Conservation (phyloP, 1,284 basidiomycete species). For the Trametes pubescens region DNA sequence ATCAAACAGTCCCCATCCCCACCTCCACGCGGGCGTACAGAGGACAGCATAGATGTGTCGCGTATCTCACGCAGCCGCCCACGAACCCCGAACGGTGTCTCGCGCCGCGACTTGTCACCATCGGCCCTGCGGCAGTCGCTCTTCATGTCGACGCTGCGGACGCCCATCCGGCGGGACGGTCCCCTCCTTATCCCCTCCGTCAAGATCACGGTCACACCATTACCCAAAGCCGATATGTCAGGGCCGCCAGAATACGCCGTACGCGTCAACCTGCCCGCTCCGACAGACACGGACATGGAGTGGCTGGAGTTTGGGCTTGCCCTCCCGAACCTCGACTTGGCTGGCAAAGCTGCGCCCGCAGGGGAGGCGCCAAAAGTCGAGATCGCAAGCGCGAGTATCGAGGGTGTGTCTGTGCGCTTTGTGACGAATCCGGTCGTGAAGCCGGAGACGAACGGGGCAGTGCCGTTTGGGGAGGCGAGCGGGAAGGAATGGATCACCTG, state of each 20-base stretch:
- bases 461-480: constrained; percentile 58
- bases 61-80: constrained; percentile 44
- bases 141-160: constrained; percentile 34
- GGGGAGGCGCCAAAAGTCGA: constrained; percentile 54
- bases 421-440: constrained; percentile 56
- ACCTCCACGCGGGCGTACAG: constrained; percentile 26
- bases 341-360: constrained; percentile 7
- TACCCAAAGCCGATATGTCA: constrained; percentile 41
- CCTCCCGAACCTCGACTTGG: constrained; percentile 39
- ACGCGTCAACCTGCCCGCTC: constrained; percentile 61
- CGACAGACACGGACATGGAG: constrained; percentile 62
- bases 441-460: constrained; percentile 47
- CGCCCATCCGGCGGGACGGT: constrained; percentile 58
- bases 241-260: constrained; percentile 64
- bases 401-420: constrained; percentile 68
- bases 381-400: constrained; percentile 65
- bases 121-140: constrained; percentile 39
- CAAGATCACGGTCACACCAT: constrained; percentile 59
- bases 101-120: constrained; percentile 35
- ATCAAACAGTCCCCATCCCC: constrained; percentile 27
- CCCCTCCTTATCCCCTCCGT: constrained; percentile 70
- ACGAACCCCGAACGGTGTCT: constrained; percentile 41
- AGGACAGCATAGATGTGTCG: constrained; percentile 32
- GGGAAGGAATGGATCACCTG: constrained; percentile 68
- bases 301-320: constrained; percentile 84